phyloP scores from a whole-genome alignment of 805 yeast genomes.

The Brettanomyces custersianus region DNA sequence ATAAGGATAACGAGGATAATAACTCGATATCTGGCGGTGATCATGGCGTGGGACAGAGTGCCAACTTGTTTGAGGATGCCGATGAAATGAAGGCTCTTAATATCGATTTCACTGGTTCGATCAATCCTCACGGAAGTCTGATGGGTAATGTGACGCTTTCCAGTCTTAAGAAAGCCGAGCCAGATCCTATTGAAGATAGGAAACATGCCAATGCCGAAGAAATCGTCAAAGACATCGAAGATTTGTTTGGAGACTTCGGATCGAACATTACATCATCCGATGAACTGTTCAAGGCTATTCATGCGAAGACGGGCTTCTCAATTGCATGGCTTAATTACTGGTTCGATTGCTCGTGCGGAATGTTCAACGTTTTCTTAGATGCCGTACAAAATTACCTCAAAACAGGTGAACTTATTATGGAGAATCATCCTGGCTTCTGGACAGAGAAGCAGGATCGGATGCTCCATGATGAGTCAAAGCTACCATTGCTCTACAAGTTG shows the following conservation, averaged over 20 bases:
- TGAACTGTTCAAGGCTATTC: constrained; percentile 21
- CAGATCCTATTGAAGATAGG: constrained; percentile 22
- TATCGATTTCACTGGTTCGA: constrained; percentile 3
- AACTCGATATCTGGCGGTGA: not conserved
- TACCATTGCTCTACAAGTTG: constrained; percentile 16
- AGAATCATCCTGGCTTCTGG: constrained; percentile 23
- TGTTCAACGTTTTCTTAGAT: constrained; percentile 21
- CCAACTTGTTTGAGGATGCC: constrained; percentile 24
- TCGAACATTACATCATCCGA: constrained; percentile 18
- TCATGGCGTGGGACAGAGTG: constrained; percentile 7
- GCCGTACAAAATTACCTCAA: constrained; percentile 22
- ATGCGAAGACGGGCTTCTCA: constrained; percentile 22
- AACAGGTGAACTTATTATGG: constrained; percentile 20
- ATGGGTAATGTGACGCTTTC: constrained; percentile 12
- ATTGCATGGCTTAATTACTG: constrained; percentile 25
- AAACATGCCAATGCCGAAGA: constrained; percentile 13
- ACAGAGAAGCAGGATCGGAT: constrained; percentile 23
- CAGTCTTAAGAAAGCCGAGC: constrained; percentile 19
- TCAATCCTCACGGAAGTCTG: constrained; percentile 1
- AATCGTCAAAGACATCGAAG: constrained; percentile 16
- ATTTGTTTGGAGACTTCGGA: constrained; percentile 18
- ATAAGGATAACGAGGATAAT: not conserved
- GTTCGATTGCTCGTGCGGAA: constrained; percentile 28
- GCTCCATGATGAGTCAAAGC: constrained; percentile 16
- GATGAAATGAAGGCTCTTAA: constrained; percentile 4